Evolutionary conservation across 2,329 filamentous ascomycete genomes (phyloP).

Genomic region (Dryadomyces quercus-mongolicae): DNA sequence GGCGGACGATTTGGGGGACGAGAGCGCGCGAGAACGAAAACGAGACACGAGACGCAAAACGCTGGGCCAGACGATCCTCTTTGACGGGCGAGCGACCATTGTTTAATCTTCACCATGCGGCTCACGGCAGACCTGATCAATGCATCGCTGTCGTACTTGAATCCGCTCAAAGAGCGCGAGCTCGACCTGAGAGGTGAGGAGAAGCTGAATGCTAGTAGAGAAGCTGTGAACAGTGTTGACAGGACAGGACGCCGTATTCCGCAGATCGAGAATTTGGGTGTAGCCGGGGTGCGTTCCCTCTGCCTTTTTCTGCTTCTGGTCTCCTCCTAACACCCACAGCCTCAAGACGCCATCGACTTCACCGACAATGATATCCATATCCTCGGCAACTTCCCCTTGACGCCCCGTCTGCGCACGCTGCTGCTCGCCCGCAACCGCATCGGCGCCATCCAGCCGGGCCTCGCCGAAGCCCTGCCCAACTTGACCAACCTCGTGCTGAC

Average conservation of each 20-base stretch:
- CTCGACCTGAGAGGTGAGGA: constrained; percentile 55
- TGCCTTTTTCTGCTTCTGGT: background rate
- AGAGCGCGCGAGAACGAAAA: background rate
- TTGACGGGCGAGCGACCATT: too few species aligned
- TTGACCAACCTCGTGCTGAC: constrained; percentile 72
- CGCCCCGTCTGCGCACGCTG: constrained; percentile 75
- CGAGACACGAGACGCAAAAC: background rate
- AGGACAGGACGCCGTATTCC: constrained; percentile 88
- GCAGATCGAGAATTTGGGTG: constrained; percentile 92
- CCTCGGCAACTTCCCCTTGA: constrained; percentile 85
- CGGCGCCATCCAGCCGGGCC: constrained; percentile 61
- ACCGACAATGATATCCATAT: constrained; percentile 94
- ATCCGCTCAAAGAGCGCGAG: constrained; percentile 96
- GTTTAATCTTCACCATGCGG: constrained; percentile 53
- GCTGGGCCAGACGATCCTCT: too few species aligned
- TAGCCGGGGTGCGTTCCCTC: constrained; percentile 59
- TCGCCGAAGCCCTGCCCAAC: constrained; percentile 68
- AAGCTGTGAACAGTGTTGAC: background rate
- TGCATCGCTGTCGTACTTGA: constrained; percentile 93
- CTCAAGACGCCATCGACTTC: constrained; percentile 93
- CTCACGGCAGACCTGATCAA: constrained; percentile 92
- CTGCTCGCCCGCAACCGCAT: constrained; percentile 86
- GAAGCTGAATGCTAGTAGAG: too few species aligned
- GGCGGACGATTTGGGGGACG: too few species aligned
- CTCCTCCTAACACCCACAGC: constrained; percentile 33